Percentiles rank a stretch among this genome's conserved stretches.
These are phyloP conservation scores for Lentinus polychrous DNA, from an alignment of 1,284 basidiomycete species.

Conservation along the genomic window DNA sequence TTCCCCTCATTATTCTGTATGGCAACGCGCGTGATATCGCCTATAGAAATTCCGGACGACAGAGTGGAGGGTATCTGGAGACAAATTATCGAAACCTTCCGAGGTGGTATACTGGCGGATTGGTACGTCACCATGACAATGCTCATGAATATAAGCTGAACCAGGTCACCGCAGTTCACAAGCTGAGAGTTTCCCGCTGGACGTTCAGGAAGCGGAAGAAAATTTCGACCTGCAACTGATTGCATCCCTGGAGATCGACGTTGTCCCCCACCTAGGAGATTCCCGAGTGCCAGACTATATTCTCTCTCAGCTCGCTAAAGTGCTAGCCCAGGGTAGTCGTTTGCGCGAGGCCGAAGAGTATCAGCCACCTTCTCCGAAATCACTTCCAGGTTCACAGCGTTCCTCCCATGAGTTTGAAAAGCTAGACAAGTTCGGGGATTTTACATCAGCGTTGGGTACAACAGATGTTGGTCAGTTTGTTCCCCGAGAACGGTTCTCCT, in stretches of 20 bases:
- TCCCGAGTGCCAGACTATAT: constrained; percentile 67
- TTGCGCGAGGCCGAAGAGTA: constrained; percentile 45
- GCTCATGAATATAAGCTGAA: too few species aligned
- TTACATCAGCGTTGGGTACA: constrained; percentile 42
- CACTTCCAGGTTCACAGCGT: constrained; percentile 11
- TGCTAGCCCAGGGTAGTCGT: constrained; percentile 70
- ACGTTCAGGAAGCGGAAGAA: constrained; percentile 75
- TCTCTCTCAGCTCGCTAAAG: constrained; percentile 62
- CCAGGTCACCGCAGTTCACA: constrained; percentile 40
- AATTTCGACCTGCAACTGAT: constrained; percentile 84
- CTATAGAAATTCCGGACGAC: constrained; percentile 48
- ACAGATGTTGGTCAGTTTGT: constrained; percentile 52
- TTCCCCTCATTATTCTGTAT: too few species aligned
- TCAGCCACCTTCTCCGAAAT: constrained; percentile 18
- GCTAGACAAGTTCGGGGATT: constrained; percentile 30
- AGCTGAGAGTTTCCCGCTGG: constrained; percentile 48
- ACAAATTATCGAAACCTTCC: constrained; percentile 79
- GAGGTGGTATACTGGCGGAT: constrained; percentile 79
- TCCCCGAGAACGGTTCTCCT: constrained; percentile 80
- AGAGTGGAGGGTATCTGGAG: constrained; percentile 78
- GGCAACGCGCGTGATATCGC: not conserved
- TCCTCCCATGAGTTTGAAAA: constrained; percentile 30
- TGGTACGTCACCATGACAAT: constrained; percentile 47
- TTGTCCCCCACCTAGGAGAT: constrained; percentile 72
- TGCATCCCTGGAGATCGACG: constrained; percentile 68